Conservation (phyloP, 2,329 filamentous ascomycete genomes). For the Fusarium papillatum region DNA sequence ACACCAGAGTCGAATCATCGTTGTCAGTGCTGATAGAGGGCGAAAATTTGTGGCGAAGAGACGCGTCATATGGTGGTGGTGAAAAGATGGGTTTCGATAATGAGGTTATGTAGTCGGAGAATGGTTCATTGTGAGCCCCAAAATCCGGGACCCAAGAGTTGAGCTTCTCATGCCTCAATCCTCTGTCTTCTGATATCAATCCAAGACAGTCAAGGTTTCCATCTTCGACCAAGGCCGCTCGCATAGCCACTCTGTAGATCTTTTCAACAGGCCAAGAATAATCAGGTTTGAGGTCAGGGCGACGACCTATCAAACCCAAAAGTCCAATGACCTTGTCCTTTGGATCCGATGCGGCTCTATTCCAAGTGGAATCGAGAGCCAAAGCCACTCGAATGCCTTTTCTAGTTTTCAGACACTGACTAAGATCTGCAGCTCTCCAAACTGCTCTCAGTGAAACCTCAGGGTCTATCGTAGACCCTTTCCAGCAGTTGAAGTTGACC, state of each 20-base stretch:
- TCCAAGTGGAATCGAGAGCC: conserved; percentile 15
- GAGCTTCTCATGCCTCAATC: not conserved
- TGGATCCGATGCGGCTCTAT: not conserved
- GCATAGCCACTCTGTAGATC: conserved; percentile 10
- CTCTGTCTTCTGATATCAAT: not conserved
- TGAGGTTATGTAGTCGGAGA: conserved; percentile 1
- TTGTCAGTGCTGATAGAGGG: not conserved
- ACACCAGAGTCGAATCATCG: not conserved
- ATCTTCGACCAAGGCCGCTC: conserved; percentile 5
- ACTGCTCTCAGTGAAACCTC: not conserved
- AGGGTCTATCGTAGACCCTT: not conserved
- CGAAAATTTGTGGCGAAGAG: not conserved
- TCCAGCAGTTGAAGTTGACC: not conserved
- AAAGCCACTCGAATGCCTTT: not conserved
- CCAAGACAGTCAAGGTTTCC: conserved; percentile 9
- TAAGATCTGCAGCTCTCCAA: not conserved
- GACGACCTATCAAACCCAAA: not conserved
- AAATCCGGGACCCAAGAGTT: conserved; percentile 13
- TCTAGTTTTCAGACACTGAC: not conserved
- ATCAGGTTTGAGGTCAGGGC: not conserved
- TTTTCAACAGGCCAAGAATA: conserved; percentile 21
- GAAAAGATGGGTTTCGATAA: not conserved
- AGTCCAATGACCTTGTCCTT: conserved; percentile 14
- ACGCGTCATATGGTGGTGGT: not conserved
- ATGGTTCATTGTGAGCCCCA: not conserved